Evolutionary conservation across 2,329 filamentous ascomycete genomes (phyloP), one percentile per base, ranked within the genome.

Genomic region (Stagonosporopsis rhizophila): DNA sequence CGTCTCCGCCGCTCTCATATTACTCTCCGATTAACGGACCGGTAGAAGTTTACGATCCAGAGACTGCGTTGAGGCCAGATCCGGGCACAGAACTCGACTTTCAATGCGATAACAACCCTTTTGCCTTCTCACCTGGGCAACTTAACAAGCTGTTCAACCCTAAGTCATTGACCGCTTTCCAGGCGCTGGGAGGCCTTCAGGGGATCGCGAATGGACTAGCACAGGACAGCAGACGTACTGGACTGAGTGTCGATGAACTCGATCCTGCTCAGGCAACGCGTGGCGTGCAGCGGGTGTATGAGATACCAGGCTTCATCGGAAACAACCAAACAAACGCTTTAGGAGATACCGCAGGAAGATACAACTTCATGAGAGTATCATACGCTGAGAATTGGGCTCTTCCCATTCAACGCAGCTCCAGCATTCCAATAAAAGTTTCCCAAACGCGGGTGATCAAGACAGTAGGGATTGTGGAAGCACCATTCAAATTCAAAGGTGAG

Each of bases 131-230:
- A 0, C 81, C 83, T 1, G 78, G 78, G 4, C 83, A 85, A 53
- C 73, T 86, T 3, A 81, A 82, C 67, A 83, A 82, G 54, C 78
- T 86, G 27, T 66, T 84, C 27, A 81, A 79, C n/a, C 78, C 81
- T 22, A 81, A 82, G 48, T 82, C 75, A 17, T 71, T 83, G 6
- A 56, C 77, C 8, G 82, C 80, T 12, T 80, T 83, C 34, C 76
- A 79, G 44, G 81, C 79, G n/a, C 77, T 86, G 58, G 83, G 83
- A n/a, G 83, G 83, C 15, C 66, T 85, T 11, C 64, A 72, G 8
- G 84, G 83, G n/a, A 76, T 86, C 17, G 81, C 81, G 17, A 74
- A 73, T 5, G 83, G 83, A n/a, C n/a, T n/a, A 14, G 73, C 86
- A 7, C 77, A 81, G 34, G 81, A 82, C 44, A 77, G 85, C 58